A percentile compares a stretch with the other conserved stretches of the same genome.
Conservation (phyloP, 345 rosid genomes). For the Cardiospermum halicacabum region DNA sequence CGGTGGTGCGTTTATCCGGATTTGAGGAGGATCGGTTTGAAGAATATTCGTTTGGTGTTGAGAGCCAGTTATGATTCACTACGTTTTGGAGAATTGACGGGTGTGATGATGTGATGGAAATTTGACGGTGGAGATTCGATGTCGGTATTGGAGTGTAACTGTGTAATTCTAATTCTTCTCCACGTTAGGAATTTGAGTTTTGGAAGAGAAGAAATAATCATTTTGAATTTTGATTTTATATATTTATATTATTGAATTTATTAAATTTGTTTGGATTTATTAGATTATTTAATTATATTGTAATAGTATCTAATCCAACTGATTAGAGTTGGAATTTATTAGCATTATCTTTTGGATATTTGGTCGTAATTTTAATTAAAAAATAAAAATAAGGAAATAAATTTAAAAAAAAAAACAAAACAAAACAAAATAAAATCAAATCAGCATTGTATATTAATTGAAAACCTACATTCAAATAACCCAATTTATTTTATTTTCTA, state of each 20-base stretch:
- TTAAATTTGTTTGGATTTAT: neutral
- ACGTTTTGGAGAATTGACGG: neutral
- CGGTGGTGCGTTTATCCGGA: neutral
- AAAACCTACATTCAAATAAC: too few species aligned
- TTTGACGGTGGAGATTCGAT: neutral
- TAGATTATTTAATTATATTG: neutral
- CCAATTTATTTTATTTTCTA: too few species aligned
- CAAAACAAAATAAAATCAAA: too few species aligned
- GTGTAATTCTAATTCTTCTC: neutral
- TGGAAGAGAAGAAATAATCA: neutral
- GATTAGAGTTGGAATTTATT: too few species aligned
- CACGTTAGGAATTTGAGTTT: neutral
- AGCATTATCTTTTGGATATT: too few species aligned
- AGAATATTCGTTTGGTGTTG: conserved; percentile 22
- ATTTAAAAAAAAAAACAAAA: too few species aligned
- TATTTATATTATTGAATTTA: too few species aligned
- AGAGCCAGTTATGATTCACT: conserved; percentile 8
- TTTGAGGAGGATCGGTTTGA: neutral
- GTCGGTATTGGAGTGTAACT: neutral
- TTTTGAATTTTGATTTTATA: neutral
- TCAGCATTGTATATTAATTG: too few species aligned
- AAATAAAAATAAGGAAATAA: too few species aligned
- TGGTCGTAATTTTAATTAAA: too few species aligned
- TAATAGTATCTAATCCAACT: neutral
- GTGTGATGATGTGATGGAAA: neutral